Evolutionary conservation across 352 stramenopile genomes (phyloP), one percentile per base, ranked within the genome.

Genomic region (Phytophthora idaei): DNA sequence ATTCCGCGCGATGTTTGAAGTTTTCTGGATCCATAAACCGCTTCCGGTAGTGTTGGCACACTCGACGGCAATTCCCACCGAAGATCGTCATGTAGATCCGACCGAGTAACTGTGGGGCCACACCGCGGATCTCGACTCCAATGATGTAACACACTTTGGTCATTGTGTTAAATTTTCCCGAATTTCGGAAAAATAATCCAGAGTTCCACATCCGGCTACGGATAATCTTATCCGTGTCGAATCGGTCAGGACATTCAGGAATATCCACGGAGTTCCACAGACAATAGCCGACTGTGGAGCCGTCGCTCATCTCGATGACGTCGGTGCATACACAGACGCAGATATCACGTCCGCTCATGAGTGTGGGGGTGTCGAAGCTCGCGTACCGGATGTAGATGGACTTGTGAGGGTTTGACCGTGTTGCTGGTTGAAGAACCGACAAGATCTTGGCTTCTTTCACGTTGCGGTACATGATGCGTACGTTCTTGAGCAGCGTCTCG

Each of bases 91-190:
- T 85, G 46, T 77, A 64, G 31, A 85, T 36, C 39, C 57, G 51
- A 14, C 72, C 62, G 0, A 63, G 68, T 32, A 88, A 44, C 42
- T 69, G 59, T n/a, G 72, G 59, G 17, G 34, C 53, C 9, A 69
- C 44, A n/a, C 64, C 70, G 0, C 61, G 49, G 29, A 76, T 73
- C 25, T 77, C 63, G 1, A 78, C 54, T 1, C 71, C 73, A 25
- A 85, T 73, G 48, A 89, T 41, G 56, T 85, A 86, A 14, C 77
- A 74, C 29, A 88, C 79, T 62, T 85, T 83, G 34, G 80, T 88
- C 28, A 66, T 39, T 8, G 70, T 59, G 54, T 67, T 67, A 10
- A 37, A 36, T 36, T 69, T 69, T 27, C 72, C 74, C 5, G 67
- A 79, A 52, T 81, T 83, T 32, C 63, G 56, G 48, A 81, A 71